Evolutionary conservation across 2,329 filamentous ascomycete genomes (phyloP).

Genomic region (Apiospora sp.): DNA sequence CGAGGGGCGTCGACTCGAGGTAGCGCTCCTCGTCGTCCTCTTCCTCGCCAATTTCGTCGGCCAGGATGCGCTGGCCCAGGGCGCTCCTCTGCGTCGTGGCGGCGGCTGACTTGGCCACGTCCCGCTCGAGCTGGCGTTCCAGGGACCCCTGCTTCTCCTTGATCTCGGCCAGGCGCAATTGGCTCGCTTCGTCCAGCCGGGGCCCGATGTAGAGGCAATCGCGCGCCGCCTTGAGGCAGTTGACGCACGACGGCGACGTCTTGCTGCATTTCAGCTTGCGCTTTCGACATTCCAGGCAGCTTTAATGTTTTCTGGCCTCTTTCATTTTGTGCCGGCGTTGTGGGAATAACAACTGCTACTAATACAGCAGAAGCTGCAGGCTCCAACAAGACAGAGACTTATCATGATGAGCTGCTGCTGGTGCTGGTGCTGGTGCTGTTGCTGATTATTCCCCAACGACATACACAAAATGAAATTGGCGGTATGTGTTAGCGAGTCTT

Average conservation of each 20-base stretch:
- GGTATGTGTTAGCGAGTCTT: not conserved
- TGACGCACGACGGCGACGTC: slow-evolving; percentile 70
- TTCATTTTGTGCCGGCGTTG: not conserved
- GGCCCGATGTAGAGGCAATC: slow-evolving; percentile 71
- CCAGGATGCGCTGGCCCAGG: slow-evolving; percentile 49
- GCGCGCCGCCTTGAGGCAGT: slow-evolving; percentile 64
- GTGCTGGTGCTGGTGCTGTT: not conserved
- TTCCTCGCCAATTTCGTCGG: slow-evolving; percentile 62
- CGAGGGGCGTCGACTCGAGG: slow-evolving; percentile 69
- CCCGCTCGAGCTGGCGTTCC: slow-evolving; percentile 73
- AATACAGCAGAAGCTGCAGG: not conserved
- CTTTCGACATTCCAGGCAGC: slow-evolving; percentile 62
- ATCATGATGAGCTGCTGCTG: not conserved
- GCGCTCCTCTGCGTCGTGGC: slow-evolving; percentile 38
- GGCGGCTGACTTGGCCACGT: slow-evolving; percentile 60
- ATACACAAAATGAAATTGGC: slow-evolving; percentile 16
- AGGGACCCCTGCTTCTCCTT: slow-evolving; percentile 80
- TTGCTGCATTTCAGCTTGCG: slow-evolving; percentile 84
- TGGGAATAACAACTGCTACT: not conserved
- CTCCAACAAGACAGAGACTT: not conserved
- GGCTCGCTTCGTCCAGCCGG: slow-evolving; percentile 72
- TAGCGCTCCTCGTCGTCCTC: slow-evolving; percentile 66
- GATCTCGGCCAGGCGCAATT: slow-evolving; percentile 76
- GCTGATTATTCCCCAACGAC: not conserved
- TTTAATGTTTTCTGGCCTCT: slow-evolving; percentile 20